Conservation (phyloP, 139 green algal genomes). For the Picochlorum costavermella region DNA sequence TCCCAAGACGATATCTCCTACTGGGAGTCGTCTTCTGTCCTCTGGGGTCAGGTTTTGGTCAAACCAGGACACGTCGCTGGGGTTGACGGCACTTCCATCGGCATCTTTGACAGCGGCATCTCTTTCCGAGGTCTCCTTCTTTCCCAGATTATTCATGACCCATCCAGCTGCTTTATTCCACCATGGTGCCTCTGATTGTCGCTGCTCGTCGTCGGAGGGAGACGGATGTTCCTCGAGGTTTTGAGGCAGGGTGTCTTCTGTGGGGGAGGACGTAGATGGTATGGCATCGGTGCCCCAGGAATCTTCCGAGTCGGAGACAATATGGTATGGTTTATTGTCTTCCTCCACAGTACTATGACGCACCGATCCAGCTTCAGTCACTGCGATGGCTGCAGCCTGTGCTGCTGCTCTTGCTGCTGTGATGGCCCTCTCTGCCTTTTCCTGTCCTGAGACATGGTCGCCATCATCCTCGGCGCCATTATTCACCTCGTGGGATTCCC, state of each 20-base stretch:
- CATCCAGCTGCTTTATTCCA: constrained; percentile 13
- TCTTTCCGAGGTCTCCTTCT: not conserved
- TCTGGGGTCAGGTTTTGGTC: not conserved
- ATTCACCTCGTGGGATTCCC: not conserved
- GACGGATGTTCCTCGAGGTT: not conserved
- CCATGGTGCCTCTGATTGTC: constrained; percentile 6
- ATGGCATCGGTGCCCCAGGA: not conserved
- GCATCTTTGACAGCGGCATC: constrained; percentile 4
- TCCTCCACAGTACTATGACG: not conserved
- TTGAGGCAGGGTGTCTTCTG: not conserved
- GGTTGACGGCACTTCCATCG: not conserved
- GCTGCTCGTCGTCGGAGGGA: not conserved
- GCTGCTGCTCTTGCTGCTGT: constrained; percentile 10
- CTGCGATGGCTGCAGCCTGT: constrained; percentile 11
- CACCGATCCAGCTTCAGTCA: not conserved
- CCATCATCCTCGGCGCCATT: not conserved
- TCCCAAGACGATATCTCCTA: constrained; percentile 63
- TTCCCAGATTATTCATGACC: not conserved
- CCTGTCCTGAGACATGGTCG: not conserved
- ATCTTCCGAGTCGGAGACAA: not conserved
- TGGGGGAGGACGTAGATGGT: not conserved
- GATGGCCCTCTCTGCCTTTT: constrained; percentile 10
- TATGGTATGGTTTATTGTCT: not conserved
- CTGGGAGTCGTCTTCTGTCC: constrained; percentile 1
- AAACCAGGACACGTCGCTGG: not conserved